phyloP scores from a whole-genome alignment of 345 rosid genomes.

The Anastatica hierochuntica region DNA sequence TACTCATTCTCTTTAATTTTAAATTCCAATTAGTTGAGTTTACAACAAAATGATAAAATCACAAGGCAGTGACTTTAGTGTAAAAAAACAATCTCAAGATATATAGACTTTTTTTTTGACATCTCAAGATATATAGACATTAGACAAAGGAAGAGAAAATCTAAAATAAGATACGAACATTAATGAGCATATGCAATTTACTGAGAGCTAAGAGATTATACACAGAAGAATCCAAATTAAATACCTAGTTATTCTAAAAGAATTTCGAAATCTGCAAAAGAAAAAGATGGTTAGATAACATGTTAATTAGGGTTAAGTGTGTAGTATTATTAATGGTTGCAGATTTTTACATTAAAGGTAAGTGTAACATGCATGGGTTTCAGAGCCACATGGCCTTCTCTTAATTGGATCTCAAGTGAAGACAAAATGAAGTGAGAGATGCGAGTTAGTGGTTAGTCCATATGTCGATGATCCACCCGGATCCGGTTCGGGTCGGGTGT shows the following conservation, averaged over 20 bases:
- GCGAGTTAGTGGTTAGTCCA: slow-evolving; percentile 20
- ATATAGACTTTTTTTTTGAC: too few relatives aligned
- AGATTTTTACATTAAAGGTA: neutral
- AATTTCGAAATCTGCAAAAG: slow-evolving; percentile 10
- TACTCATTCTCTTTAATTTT: too few relatives aligned
- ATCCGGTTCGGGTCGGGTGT: slow-evolving; percentile 3
- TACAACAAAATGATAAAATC: too few relatives aligned
- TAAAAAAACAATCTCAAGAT: too few relatives aligned
- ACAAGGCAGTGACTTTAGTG: too few relatives aligned
- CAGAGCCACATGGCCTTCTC: slow-evolving; percentile 25
- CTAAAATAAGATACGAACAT: slow-evolving; percentile 11
- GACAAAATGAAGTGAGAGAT: slow-evolving; percentile 20
- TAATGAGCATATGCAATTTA: slow-evolving; percentile 22
- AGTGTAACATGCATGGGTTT: slow-evolving; percentile 22
- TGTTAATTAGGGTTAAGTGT: slow-evolving; percentile 25
- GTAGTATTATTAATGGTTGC: slow-evolving; percentile 23
- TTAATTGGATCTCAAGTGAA: slow-evolving; percentile 14
- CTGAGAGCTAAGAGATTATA: slow-evolving; percentile 18
- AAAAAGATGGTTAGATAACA: slow-evolving; percentile 2
- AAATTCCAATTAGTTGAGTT: too few relatives aligned
- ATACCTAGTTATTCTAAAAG: slow-evolving; percentile 17
- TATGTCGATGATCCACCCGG: slow-evolving; percentile 11
- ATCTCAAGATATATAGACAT: too few relatives aligned
- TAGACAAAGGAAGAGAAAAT: neutral
- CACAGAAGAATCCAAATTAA: slow-evolving; percentile 24